Evolutionary conservation across 441 rosid genomes (phyloP), one percentile per base, ranked within the genome.

Genomic region (Kokia cookei): DNA sequence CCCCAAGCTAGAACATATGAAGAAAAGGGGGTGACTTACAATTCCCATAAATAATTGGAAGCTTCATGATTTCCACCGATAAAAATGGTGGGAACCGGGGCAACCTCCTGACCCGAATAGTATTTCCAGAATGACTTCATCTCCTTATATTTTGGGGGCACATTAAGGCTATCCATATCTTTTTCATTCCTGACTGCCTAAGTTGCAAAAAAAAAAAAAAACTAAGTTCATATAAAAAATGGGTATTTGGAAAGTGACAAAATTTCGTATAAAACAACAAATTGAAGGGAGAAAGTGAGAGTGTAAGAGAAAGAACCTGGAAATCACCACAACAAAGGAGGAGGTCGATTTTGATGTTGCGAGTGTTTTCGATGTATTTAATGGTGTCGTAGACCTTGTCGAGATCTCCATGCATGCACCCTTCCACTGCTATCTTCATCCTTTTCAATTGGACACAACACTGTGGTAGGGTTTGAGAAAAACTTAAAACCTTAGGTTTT

Each of bases 31-130:
- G 17, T 15, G 11, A 80, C 96, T 78, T 71, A 90, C 97, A 93
- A 64, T 82, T 91, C 98, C 97, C 97, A 95, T 76, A 89, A 83
- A 85, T 93, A 93, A 76, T 95, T 95, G 3, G 97, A 95, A 77
- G 99, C 98, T 80, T 95, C 99, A 35, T 93, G 99, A 80, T 95
- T 95, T 8, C 99, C 97, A 32, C 96, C 95, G n/a, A 95, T 90
- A 83, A 93, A 95, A 7, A 95, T 86, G 1, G 98, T 91, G 6
- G 98, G 99, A 76, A 91, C 67, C 0, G 97, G 98, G 35, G 99
- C 97, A 35, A 91, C 74, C 79, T 84, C 86, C 79, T 77, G 86
- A 54, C 97, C 97, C 5, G 98, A 88, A 73, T 87, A 93, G 81
- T 93, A 91, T 84, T 93, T 95, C 98, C 94, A 93, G 78, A 93